Evolutionary conservation across 2,329 filamentous ascomycete genomes (phyloP), one percentile per base, ranked within the genome.

Genomic region (Tolypocladium nubicola): DNA sequence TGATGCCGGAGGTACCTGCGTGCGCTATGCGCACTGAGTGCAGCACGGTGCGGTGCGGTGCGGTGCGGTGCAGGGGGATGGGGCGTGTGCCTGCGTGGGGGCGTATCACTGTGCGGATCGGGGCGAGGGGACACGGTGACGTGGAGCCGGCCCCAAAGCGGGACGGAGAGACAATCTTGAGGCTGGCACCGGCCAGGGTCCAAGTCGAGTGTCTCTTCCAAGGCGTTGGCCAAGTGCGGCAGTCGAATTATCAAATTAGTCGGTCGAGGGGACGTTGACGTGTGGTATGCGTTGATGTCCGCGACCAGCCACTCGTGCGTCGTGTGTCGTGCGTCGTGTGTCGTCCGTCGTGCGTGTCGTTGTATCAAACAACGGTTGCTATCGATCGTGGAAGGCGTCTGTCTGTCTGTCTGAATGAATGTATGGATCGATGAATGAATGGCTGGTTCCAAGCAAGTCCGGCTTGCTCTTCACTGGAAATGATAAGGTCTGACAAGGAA

Each of bases 361-460:
- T 3, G 47, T 52, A 9, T 52, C 47, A 52, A 52, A 52, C 47
- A 37, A 37, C 47, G 47, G 30, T 37, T 19, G 26, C 3, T 52
- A 37, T 52, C 47, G 47, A 11, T 50, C 7, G 16, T 41, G 10
- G 5, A n/a, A 19, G 21, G 16, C 1, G 21, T 45, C 11, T 26
- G 43, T 16, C 33, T 14, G 19, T 21, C 19, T 19, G 43, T 47
- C 43, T 38, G 26, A 6, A 30, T 30, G 26, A 6, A 30, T 38
- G 56, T 57, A 30, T 30, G 26, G 6, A 30, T 38, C 55, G 58
- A 63, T 21, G 75, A 61, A 75, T 72, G 76, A 81, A 73, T 76
- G 78, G 75, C 73, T 74, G 73, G 74, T 73, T 78, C 69, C 67
- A 72, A 79, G 79, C 80, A 83, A 84, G 80, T 73, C 81, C 81